Conservation (phyloP, 2,329 filamentous ascomycete genomes). For the Penicillium glabrum region DNA sequence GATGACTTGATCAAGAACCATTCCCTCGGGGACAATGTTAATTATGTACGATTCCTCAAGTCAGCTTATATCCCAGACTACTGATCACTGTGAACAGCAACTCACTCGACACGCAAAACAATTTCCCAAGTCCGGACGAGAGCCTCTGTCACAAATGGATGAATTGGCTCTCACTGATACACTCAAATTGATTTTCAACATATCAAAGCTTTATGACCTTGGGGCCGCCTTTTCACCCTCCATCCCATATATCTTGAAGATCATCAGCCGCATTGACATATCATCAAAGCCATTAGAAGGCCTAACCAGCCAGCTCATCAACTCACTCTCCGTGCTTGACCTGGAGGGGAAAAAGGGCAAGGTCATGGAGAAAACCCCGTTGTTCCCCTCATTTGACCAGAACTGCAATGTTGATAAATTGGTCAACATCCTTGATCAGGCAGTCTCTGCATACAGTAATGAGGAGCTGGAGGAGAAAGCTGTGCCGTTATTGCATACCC, state of each 20-base stretch:
- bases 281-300: conserved; percentile 68
- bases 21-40: conserved; percentile 66
- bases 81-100: conserved; percentile 45
- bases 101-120: conserved; percentile 67
- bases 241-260: conserved; percentile 67
- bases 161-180: conserved; percentile 81
- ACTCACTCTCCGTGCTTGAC: conserved; percentile 78
- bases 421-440: conserved; percentile 67
- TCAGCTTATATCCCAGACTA: not conserved
- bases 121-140: conserved; percentile 46
- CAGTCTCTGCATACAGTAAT: conserved; percentile 64
- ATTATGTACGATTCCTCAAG: conserved; percentile 43
- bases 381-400: conserved; percentile 67
- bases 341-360: conserved; percentile 57
- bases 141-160: conserved; percentile 52
- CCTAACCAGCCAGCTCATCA: conserved; percentile 70
- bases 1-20: conserved; percentile 64
- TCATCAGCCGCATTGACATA: conserved; percentile 64
- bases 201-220: conserved; percentile 71
- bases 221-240: conserved; percentile 63
- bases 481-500: conserved; percentile 70
- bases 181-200: conserved; percentile 84
- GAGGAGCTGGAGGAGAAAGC: conserved; percentile 70
- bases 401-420: conserved; percentile 64
- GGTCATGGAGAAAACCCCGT: conserved; percentile 45